Conservation (phyloP, 495 filamentous ascomycete genomes). For the Evansstolkia leycettana region DNA sequence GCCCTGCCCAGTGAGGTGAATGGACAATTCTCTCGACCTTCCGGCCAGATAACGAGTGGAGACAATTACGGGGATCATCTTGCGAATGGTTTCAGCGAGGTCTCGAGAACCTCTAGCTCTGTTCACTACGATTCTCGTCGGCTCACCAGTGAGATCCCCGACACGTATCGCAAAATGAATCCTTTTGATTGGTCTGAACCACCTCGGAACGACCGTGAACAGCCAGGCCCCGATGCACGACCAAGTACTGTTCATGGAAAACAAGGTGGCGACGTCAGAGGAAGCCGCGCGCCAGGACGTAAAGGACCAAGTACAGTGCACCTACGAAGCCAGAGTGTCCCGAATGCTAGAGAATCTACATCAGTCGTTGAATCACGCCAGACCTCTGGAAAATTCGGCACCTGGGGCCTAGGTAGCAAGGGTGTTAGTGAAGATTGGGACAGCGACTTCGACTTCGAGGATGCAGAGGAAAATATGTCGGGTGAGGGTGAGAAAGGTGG, state of each 20-base stretch:
- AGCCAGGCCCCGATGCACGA: conserved; percentile 43
- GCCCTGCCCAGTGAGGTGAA: conserved; percentile 17
- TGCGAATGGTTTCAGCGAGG: no score
- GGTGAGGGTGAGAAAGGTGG: conserved; percentile 14
- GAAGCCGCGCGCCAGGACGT: conserved; percentile 61
- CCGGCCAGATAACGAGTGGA: neutral
- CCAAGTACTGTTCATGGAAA: conserved; percentile 89
- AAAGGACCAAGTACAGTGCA: conserved; percentile 68
- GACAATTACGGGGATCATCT: no score
- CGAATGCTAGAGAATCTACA: conserved; percentile 55
- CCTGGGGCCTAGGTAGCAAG: conserved; percentile 78
- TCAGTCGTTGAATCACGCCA: conserved; percentile 39
- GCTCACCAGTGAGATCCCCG: conserved; percentile 4
- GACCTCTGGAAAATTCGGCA: conserved; percentile 70
- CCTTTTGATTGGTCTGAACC: conserved; percentile 87
- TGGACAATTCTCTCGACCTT: conserved; percentile 1
- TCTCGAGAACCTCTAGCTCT: no score
- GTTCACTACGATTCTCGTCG: conserved; percentile 1
- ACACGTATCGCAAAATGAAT: conserved; percentile 24
- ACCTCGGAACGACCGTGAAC: conserved; percentile 36
- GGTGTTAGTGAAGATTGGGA: conserved; percentile 76
- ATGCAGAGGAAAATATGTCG: conserved; percentile 24
- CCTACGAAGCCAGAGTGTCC: conserved; percentile 92
- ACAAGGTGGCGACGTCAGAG: conserved; percentile 58
- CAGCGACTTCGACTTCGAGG: conserved; percentile 70